Percentiles rank a stretch among this genome's conserved stretches.
phyloP scores from a whole-genome alignment of 495 filamentous ascomycete species.

The Clohesyomyces aquaticus region DNA sequence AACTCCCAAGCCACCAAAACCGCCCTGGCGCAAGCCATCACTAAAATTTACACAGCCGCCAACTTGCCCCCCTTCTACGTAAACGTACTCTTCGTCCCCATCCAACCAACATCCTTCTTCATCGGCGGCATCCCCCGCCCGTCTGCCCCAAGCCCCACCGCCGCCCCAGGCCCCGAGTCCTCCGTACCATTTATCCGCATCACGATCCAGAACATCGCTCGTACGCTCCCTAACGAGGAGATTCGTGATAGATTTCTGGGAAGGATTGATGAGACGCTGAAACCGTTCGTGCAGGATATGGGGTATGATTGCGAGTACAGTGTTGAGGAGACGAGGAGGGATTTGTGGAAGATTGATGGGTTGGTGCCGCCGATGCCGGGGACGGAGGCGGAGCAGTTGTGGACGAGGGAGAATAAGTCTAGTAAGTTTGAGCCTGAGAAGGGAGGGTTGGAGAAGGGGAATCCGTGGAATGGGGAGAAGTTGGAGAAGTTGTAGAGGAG shows the following conservation, averaged over 20 bases:
- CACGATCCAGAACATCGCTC: conserved; percentile 45
- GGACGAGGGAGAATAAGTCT: conserved; percentile 29
- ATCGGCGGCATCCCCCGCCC: conserved; percentile 28
- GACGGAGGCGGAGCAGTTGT: conserved; percentile 33
- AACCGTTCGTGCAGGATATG: conserved; percentile 45
- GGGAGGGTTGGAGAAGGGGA: conserved; percentile 12
- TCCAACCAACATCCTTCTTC: conserved; percentile 40
- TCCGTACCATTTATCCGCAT: conserved; percentile 46
- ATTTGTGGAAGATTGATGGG: conserved; percentile 40
- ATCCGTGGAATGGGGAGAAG: background rate
- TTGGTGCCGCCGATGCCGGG: conserved; percentile 34
- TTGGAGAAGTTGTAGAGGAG: background rate
- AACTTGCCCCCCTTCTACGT: conserved; percentile 51
- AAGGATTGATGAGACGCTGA: conserved; percentile 39
- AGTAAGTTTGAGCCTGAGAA: conserved; percentile 21
- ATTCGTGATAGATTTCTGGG: conserved; percentile 8
- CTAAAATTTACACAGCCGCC: conserved; percentile 43
- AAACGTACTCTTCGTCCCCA: conserved; percentile 44
- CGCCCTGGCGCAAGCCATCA: conserved; percentile 41
- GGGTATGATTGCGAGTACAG: conserved; percentile 51
- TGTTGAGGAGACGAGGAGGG: conserved; percentile 47
- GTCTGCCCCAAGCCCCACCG: background rate
- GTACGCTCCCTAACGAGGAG: conserved; percentile 29
- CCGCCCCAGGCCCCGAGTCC: conserved; percentile 13
- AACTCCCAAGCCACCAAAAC: conserved; percentile 36